These are phyloP conservation scores for Huiozyma sinensis DNA, from an alignment of 805 yeast species.

Conservation along the genomic window DNA sequence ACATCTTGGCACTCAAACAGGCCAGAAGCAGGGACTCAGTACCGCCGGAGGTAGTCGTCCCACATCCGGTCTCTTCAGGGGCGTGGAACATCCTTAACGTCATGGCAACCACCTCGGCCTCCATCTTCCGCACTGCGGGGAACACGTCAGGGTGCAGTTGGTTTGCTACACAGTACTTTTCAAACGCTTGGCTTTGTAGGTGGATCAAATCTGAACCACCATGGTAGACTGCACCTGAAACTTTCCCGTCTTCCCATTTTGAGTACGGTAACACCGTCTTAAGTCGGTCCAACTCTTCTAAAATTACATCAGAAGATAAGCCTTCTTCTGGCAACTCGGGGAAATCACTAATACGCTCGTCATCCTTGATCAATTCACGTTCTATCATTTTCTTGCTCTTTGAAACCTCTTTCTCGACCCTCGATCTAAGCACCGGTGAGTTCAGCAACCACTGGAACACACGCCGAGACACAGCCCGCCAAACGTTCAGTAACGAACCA, in stretches of 20 bases:
- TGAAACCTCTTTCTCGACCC: slow-evolving; percentile 51
- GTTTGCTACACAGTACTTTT: slow-evolving; percentile 74
- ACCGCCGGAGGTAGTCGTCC: slow-evolving; percentile 88
- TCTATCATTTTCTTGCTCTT: slow-evolving; percentile 43
- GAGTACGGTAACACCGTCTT: slow-evolving; percentile 44
- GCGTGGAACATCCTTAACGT: slow-evolving; percentile 72
- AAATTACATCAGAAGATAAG: slow-evolving; percentile 36
- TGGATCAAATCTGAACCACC: slow-evolving; percentile 74
- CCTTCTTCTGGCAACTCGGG: slow-evolving; percentile 51
- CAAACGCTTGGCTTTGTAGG: slow-evolving; percentile 69
- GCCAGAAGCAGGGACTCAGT: slow-evolving; percentile 85
- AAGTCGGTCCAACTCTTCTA: slow-evolving; percentile 40
- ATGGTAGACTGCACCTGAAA: slow-evolving; percentile 94
- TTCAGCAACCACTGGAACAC: slow-evolving; percentile 28
- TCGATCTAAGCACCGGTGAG: slow-evolving; percentile 43
- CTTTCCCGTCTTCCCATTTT: slow-evolving; percentile 75
- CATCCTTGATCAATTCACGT: slow-evolving; percentile 44
- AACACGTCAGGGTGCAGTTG: slow-evolving; percentile 96
- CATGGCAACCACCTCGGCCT: slow-evolving; percentile 89
- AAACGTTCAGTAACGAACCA: slow-evolving; percentile 18
- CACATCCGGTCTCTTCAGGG: slow-evolving; percentile 50
- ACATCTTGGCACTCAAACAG: slow-evolving; percentile 79
- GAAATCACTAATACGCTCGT: slow-evolving; percentile 36
- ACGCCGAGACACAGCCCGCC: slow-evolving; percentile 11
- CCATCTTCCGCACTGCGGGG: slow-evolving; percentile 95